Percentiles rank a stretch among this genome's conserved stretches.
phyloP scores from a whole-genome alignment of 192 early-diverging fungal species.

The Coemansia sp. region DNA sequence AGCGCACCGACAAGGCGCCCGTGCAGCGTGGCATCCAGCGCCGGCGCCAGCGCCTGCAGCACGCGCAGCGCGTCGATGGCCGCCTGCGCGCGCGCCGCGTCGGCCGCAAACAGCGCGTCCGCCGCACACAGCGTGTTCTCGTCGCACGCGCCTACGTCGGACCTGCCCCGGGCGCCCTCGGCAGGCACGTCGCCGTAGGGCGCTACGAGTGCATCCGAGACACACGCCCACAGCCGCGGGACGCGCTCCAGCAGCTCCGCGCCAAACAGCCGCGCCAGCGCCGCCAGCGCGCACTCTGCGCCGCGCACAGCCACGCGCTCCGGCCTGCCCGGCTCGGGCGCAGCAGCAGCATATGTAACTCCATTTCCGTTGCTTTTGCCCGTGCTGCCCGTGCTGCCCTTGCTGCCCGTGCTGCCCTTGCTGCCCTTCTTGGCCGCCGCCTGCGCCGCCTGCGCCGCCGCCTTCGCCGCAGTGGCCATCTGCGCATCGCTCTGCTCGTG shows the following conservation, averaged over 20 bases:
- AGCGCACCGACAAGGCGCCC: constrained; percentile 55
- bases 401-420: constrained; percentile 9
- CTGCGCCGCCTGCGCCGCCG: constrained; percentile 34
- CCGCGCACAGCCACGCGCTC: constrained; percentile 65
- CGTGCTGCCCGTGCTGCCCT: not conserved
- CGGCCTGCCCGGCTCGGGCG: not conserved
- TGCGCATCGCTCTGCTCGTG: constrained; percentile 34
- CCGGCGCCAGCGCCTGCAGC: constrained; percentile 62
- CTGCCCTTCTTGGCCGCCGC: constrained; percentile 15
- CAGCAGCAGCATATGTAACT: not conserved
- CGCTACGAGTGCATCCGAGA: constrained; percentile 26
- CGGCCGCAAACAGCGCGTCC: constrained; percentile 14
- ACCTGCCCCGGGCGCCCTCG: too few species aligned
- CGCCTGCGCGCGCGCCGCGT: constrained; percentile 52
- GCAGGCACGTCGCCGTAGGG: constrained; percentile 9
- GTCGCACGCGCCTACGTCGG: too few species aligned
- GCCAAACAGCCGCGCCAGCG: constrained; percentile 38
- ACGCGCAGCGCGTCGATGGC: constrained; percentile 78
- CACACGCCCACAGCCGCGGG: constrained; percentile 45
- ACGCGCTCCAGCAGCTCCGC: constrained; percentile 20
- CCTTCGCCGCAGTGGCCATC: constrained; percentile 40
- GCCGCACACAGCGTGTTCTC: constrained; percentile 20
- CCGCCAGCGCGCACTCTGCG: constrained; percentile 51
- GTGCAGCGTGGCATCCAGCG: constrained; percentile 57
- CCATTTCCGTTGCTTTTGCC: too few species aligned